Evolutionary conservation across 164 flowering plant species (phyloP).

Genomic region (Stephania yunnanensis): DNA sequence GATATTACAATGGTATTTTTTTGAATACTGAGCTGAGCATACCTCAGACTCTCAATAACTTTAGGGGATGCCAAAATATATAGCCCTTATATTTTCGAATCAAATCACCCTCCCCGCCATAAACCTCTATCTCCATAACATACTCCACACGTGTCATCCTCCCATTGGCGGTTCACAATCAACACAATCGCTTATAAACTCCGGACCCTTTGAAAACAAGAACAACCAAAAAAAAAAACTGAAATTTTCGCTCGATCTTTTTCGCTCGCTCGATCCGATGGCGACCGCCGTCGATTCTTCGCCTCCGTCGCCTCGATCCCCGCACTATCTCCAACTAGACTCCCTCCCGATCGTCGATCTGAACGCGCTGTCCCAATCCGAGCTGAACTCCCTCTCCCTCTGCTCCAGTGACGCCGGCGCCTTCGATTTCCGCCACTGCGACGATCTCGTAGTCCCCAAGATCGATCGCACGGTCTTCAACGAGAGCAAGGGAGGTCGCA

Average conservation of each 20-base stretch:
- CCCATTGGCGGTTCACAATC: neutral
- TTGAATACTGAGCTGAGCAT: no score
- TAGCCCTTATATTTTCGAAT: no score
- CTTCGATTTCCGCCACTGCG: constrained; percentile 27
- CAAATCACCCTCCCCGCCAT: no score
- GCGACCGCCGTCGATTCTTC: constrained; percentile 33
- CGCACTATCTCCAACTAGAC: constrained; percentile 22
- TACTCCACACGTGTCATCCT: neutral
- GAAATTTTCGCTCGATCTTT: neutral
- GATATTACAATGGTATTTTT: no score
- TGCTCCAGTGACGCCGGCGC: constrained; percentile 36
- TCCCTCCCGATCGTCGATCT: constrained; percentile 66
- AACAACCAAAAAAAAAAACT: neutral
- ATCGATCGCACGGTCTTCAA: constrained; percentile 84
- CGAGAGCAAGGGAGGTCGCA: constrained; percentile 86
- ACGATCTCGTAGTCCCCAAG: constrained; percentile 55
- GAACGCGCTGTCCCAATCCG: constrained; percentile 66
- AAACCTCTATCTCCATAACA: no score
- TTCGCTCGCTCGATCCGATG: constrained; percentile 19
- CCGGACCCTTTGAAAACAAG: no score
- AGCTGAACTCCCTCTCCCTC: constrained; percentile 58
- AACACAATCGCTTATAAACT: no score
- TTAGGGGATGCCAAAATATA: no score
- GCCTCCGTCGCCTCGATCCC: neutral
- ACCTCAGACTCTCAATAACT: no score